A percentile compares a stretch with the other conserved stretches of the same genome.
Conservation (phyloP, 805 yeast genomes). For the Wickerhamomyces bisporus region DNA sequence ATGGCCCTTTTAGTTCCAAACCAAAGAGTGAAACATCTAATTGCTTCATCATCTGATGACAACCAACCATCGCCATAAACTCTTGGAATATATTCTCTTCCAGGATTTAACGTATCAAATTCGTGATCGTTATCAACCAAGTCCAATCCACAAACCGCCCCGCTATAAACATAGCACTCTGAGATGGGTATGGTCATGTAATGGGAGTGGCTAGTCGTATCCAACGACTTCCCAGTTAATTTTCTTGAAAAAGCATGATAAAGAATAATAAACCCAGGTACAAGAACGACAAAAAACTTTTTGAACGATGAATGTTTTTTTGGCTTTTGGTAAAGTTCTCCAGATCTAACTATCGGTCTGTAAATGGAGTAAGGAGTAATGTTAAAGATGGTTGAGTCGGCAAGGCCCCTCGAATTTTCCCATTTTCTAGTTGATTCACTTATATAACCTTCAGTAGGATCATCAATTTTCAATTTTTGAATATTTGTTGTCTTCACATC, state of each 20-base stretch:
- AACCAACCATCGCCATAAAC: constrained; percentile 80
- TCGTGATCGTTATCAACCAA: constrained; percentile 42
- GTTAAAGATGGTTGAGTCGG: constrained; percentile 50
- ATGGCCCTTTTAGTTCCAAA: constrained; percentile 58
- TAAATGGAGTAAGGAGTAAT: constrained; percentile 55
- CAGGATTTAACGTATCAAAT: constrained; percentile 45
- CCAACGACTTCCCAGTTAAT: constrained; percentile 38
- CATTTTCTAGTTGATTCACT: constrained; percentile 43
- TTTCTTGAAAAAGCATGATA: constrained; percentile 49
- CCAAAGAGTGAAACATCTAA: constrained; percentile 82
- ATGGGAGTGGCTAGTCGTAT: constrained; percentile 46
- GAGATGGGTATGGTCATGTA: constrained; percentile 56
- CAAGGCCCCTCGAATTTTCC: constrained; percentile 46
- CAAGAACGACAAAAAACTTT: constrained; percentile 54
- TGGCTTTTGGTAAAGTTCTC: constrained; percentile 63
- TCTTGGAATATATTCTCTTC: constrained; percentile 59
- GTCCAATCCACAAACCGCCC: constrained; percentile 52
- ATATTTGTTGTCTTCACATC: constrained; percentile 41
- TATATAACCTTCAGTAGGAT: constrained; percentile 50
- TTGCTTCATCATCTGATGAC: constrained; percentile 70
- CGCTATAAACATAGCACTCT: constrained; percentile 74
- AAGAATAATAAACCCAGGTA: constrained; percentile 64
- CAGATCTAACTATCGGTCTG: constrained; percentile 56
- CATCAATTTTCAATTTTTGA: constrained; percentile 43
- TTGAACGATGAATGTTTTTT: constrained; percentile 64